Conservation (phyloP, 192 early-diverging fungal species). For the Coemansia sp. region DNA sequence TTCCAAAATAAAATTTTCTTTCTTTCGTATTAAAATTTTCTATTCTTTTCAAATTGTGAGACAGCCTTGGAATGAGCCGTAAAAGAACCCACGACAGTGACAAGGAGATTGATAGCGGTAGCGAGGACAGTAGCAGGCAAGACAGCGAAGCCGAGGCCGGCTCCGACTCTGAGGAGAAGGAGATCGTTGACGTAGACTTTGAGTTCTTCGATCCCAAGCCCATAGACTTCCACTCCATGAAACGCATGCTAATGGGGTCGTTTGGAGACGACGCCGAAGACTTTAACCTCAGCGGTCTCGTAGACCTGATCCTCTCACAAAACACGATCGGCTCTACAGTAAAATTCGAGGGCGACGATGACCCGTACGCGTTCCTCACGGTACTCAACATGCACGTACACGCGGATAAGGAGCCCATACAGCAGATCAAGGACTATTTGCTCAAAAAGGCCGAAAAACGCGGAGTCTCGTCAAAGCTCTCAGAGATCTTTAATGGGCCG, state of each 20-base stretch:
- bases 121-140: constrained; percentile 12
- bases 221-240: constrained; percentile 90
- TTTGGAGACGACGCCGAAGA: constrained; percentile 81
- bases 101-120: constrained; percentile 9
- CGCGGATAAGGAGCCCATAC: constrained; percentile 56
- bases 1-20: neutral
- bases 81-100: constrained; percentile 25
- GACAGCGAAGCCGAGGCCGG: constrained; percentile 8
- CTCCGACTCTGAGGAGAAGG: neutral
- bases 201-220: constrained; percentile 92
- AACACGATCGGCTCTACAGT: constrained; percentile 82
- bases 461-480: constrained; percentile 18
- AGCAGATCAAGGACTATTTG: constrained; percentile 65
- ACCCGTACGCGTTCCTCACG: constrained; percentile 88
- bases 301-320: constrained; percentile 80
- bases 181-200: constrained; percentile 85
- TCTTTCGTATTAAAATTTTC: neutral
- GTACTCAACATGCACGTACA: constrained; percentile 72
- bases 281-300: constrained; percentile 73
- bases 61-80: constrained; percentile 18
- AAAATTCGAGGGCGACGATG: constrained; percentile 76
- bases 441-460: constrained; percentile 59
- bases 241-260: constrained; percentile 76
- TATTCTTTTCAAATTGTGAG: neutral
- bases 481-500: constrained; percentile 35